Percentiles rank a stretch among this genome's conserved stretches.
Conservation (phyloP, 2,329 filamentous ascomycete species). For the Botryotinia calthae region DNA sequence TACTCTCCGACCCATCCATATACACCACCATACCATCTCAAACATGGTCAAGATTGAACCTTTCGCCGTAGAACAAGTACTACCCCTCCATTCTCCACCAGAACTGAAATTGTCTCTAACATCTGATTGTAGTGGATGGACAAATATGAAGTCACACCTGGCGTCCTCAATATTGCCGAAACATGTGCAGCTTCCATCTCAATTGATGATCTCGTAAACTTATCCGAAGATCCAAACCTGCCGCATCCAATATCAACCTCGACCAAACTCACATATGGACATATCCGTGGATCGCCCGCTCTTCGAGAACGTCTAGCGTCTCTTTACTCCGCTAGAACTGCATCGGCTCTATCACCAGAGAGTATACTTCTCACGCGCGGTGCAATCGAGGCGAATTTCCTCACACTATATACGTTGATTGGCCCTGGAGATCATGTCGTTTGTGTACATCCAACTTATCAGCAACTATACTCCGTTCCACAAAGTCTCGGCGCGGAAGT, state of each 20-base stretch:
- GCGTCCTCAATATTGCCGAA: slow-evolving; percentile 70
- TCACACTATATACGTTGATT: slow-evolving; percentile 71
- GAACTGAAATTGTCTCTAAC: slow-evolving; percentile 21
- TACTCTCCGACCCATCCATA: neutral
- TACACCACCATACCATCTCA: neutral
- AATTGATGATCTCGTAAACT: slow-evolving; percentile 59
- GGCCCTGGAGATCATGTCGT: slow-evolving; percentile 77
- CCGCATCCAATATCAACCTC: slow-evolving; percentile 50
- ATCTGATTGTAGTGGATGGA: slow-evolving; percentile 56
- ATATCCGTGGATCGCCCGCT: slow-evolving; percentile 64
- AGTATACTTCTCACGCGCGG: slow-evolving; percentile 76
- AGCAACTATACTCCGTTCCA: slow-evolving; percentile 77
- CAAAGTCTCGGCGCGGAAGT: slow-evolving; percentile 73
- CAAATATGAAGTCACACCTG: slow-evolving; percentile 54
- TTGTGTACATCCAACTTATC: slow-evolving; percentile 83
- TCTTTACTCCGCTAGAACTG: slow-evolving; percentile 59
- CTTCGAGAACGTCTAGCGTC: slow-evolving; percentile 63
- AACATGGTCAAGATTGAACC: slow-evolving; percentile 57
- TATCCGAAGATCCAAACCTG: slow-evolving; percentile 54
- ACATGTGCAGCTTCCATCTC: slow-evolving; percentile 76
- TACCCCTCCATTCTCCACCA: neutral
- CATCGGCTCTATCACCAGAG: slow-evolving; percentile 49
- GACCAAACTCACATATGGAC: slow-evolving; percentile 67
- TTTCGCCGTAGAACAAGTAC: slow-evolving; percentile 68
- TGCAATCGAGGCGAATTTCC: slow-evolving; percentile 80